These are phyloP conservation scores for Macroventuria anomochaeta DNA, from an alignment of 2,329 filamentous ascomycete species.

Conservation along the genomic window DNA sequence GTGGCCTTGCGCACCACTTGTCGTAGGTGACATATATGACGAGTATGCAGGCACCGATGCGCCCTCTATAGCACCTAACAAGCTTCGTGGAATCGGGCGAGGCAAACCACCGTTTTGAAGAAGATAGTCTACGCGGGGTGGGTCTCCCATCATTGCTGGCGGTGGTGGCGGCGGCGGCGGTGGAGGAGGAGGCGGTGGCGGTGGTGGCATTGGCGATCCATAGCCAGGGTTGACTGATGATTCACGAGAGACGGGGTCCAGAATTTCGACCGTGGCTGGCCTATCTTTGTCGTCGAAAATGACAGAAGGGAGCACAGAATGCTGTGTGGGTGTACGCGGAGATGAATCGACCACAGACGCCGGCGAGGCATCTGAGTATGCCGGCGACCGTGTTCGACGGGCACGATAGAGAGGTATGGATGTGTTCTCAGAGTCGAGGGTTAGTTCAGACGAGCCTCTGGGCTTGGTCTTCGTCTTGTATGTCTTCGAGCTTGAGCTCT, in stretches of 20 bases:
- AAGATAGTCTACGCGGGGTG: conserved; percentile 89
- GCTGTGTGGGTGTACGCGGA: conserved; percentile 53
- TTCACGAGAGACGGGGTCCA: conserved; percentile 46
- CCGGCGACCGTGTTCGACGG: conserved; percentile 37
- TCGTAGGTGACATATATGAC: conserved; percentile 61
- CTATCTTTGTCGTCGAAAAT: conserved; percentile 42
- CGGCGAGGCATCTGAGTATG: conserved; percentile 49
- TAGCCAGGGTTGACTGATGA: conserved; percentile 48
- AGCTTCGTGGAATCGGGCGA: conserved; percentile 72
- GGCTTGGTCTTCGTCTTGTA: conserved; percentile 35
- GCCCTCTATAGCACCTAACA: conserved; percentile 69
- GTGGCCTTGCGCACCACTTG: conserved; percentile 48
- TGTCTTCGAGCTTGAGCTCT: conserved; percentile 28
- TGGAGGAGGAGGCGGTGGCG: conserved; percentile 43
- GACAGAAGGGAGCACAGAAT: conserved; percentile 46
- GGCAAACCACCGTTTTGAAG: conserved; percentile 85
- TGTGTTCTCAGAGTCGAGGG: conserved; percentile 56
- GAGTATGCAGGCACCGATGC: conserved; percentile 66
- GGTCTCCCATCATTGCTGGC: conserved; percentile 67
- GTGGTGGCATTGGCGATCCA: conserved; percentile 62
- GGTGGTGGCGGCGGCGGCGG: conserved; percentile 71
- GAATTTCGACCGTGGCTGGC: conserved; percentile 52
- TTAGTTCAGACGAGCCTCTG: conserved; percentile 50
- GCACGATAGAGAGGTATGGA: conserved; percentile 52
- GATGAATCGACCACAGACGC: conserved; percentile 53